Base-by-base conservation (phyloP, 1,284 basidiomycete genomes). In the Rhizopogon parksii region DNA sequence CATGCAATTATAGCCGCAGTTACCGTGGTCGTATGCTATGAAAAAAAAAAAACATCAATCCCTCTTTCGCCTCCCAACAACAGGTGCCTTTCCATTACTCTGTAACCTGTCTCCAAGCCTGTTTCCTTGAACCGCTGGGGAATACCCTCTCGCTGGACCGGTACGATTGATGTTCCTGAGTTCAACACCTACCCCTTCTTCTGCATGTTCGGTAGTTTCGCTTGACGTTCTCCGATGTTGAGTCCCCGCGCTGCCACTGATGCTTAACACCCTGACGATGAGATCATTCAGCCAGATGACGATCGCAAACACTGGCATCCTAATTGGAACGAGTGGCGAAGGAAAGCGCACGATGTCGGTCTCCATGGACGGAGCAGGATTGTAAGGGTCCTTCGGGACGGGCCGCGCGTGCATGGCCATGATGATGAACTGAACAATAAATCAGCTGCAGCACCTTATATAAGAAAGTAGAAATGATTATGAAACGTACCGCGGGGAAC, bases 261-360 rank as follows among this genome's bases (percentile, higher is more conserved):
- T 68, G 53, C 78, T 85, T 30, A 87, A 68, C 9, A 82, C 62
- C n/a, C 72, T 71, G 24, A 87, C 81, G 48, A 90, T 74, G 54
- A 72, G 66, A 57, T 88, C 83, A 59, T 91, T 89, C n/a, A 90
- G 66, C 72, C 78, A 79, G 52, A 90, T 78, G 7, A 91, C 85
- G 5, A 76, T 64, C 0, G 76, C 75, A 62, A 92, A 90, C 47
- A 91, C 73, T 0, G 82, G 88, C 12, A 92, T 63, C 36, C 88
- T 82, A 52, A 89, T 85, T 0, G 90, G 90, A 25, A 91, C 59
- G 59, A 82, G 81, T 3, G 88, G 86, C 21, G 85, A 83, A 8
- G 83, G 82, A 62, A 86, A 79, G 42, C 75, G 76, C 53, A 79
- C 69, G 17, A 60, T 53, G 47, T 73, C 74, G 30, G 51, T 71